These are phyloP conservation scores for Xylaria arbuscula DNA, from an alignment of 2,329 filamentous ascomycete genomes.

Conservation along the genomic window DNA sequence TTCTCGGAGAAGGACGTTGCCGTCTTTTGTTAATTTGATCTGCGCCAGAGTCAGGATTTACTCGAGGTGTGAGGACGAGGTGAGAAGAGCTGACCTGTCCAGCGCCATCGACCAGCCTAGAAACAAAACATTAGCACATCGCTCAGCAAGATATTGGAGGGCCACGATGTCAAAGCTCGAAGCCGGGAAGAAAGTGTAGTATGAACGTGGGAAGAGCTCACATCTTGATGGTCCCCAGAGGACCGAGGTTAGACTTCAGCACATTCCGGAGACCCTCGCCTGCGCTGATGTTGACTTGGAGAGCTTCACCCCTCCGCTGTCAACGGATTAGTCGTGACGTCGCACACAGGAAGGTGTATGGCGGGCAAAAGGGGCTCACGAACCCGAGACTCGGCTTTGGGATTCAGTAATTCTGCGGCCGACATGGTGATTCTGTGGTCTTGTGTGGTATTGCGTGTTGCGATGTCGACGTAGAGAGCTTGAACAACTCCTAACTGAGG, in stretches of 20 bases:
- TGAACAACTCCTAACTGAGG: not conserved
- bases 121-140: not conserved
- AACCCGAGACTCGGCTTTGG: slow-evolving; percentile 97
- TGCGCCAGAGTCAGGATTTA: slow-evolving; percentile 50
- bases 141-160: too few species aligned
- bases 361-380: not conserved
- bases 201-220: slow-evolving; percentile 58
- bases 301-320: slow-evolving; percentile 94
- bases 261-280: slow-evolving; percentile 95
- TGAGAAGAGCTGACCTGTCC: slow-evolving; percentile 66
- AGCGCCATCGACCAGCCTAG: slow-evolving; percentile 74
- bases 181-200: too few species aligned
- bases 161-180: too few species aligned
- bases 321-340: not conserved
- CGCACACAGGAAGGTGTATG: slow-evolving; percentile 2
- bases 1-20: slow-evolving; percentile 82
- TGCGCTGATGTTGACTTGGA: slow-evolving; percentile 95
- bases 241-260: slow-evolving; percentile 94
- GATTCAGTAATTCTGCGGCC: slow-evolving; percentile 97
- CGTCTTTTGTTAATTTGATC: slow-evolving; percentile 99
- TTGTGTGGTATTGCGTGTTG: not conserved
- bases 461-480: not conserved
- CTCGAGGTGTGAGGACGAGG: not conserved
- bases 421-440: slow-evolving; percentile 71
- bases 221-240: slow-evolving; percentile 97